Evolutionary conservation across 2,329 filamentous ascomycete genomes (phyloP), one percentile per base, ranked within the genome.

Genomic region (Elsinoe ampelina): DNA sequence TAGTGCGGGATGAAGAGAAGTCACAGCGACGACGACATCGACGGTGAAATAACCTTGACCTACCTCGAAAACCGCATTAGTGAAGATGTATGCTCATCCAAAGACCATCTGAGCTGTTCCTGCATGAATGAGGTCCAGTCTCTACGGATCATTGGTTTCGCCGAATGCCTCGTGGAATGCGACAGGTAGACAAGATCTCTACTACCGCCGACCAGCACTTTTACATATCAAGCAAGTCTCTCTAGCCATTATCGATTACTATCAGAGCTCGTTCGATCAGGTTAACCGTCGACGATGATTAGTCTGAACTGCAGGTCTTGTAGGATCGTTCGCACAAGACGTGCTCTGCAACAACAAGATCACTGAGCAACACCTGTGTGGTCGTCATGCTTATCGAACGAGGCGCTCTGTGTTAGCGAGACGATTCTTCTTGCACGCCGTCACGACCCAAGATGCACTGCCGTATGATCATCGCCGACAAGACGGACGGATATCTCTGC

Each of bases 391-490:
- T 30, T 8, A 30, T 30, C 26, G 26, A 30, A 30, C 3, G 5
- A 30, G 26, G 26, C 5, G 5, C 36, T 39, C 36, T 39, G 26
- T 30, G 7, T 30, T 30, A 30, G 26, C 26, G 26, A 30, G 26
- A 8, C 8, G 3, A 30, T 30, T 7, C 26, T 30, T 30, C 26
- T 30, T 30, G 26, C 19, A 26, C 41, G 41, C 41, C 41, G 41
- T 13, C 48, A 26, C 2, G 26, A 45, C 17, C 12, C 41, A 15
- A 17, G 19, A 15, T 19, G 13, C 5, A 39, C 13, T 34, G 30
- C 17, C 48, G 48, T 52, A 7, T 52, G 48, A 52, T 52, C 48
- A 12, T 52, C 48, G 15, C 22, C 5, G 32, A 36, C 48, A 52
- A 52, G 48, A 52, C 48, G 48, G 48, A 52, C 48, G 22, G 38